Evolutionary conservation across 1,139 yeast genomes (phyloP), one percentile per base, ranked within the genome.

Genomic region (Citeromyces hawaiiensis): DNA sequence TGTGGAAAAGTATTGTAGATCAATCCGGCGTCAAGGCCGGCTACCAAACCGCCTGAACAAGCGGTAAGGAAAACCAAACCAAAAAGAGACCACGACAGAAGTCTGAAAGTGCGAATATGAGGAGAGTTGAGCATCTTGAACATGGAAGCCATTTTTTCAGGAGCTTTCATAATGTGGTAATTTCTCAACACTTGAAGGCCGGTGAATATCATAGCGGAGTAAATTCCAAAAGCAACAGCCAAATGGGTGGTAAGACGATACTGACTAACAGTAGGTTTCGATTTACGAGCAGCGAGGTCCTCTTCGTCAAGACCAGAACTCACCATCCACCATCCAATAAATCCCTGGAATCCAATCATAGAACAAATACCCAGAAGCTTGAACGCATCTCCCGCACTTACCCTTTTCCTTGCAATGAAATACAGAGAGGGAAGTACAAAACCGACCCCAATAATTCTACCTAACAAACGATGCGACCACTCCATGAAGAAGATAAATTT

Each of bases 241-340:
- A 93, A 66, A 59, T 93, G 98, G 1, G 97, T 80, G 2, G 98
- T 88, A 43, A 93, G 68, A 55, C 98, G 72, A 56, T 93, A 93
- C 55, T 85, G 98, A 5, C 96, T 85, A 2, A 93, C 99, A 0
- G 98, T 86, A 13, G 99, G 99, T 50, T 81, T 83, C 1, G 95
- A 78, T 37, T 73, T 81, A 54, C 95, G 73, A 50, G 83, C 94
- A 27, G 72, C 72, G 42, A 93, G 64, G 52, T 82, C 80, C 39
- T 81, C 72, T 54, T 83, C 82, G 55, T 88, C 94, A 45, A 93
- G 70, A 36, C 99, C 99, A 5, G 96, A 85, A 52, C 83, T 79
- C 42, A 93, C 98, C 99, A 93, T 93, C 99, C 99, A 93, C 98
- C 98, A 93, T 32, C 98, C 98, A 50, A 93, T 82, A 41, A 80